These are phyloP conservation scores for Calonectria pseudoreteaudii DNA, from an alignment of 2,329 filamentous ascomycete genomes.

Conservation along the genomic window DNA sequence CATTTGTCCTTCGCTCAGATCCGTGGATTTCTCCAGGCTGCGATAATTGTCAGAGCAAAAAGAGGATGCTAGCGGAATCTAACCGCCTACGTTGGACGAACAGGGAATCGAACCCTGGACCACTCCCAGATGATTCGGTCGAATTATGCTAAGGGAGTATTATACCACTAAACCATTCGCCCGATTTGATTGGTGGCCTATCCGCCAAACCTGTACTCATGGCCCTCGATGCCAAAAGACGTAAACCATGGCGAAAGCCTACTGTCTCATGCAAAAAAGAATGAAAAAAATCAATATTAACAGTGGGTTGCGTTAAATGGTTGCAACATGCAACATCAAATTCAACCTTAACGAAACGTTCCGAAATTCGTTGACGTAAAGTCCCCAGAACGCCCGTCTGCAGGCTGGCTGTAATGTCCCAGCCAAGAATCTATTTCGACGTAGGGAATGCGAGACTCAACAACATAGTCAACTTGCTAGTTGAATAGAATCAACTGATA, in stretches of 20 bases:
- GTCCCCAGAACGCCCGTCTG: no score
- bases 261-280: background rate
- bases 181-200: background rate
- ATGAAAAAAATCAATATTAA: no score
- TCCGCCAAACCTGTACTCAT: background rate
- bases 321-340: no score
- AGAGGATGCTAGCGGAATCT: background rate
- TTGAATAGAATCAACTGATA: no score
- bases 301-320: no score
- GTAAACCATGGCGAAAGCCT: background rate
- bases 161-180: conserved; percentile 11
- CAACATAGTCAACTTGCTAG: no score
- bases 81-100: background rate
- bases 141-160: background rate
- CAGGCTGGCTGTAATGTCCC: no score
- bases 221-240: background rate
- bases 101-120: conserved; percentile 7
- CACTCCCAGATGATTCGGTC: background rate
- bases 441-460: no score
- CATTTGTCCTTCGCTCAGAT: no score
- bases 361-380: no score
- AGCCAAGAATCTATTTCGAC: no score
- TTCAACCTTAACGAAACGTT: no score
- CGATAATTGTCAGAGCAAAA: background rate
- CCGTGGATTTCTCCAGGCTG: background rate